Base-by-base conservation (phyloP, 805 yeast species). In the Wickerhamiella occidentalis region DNA sequence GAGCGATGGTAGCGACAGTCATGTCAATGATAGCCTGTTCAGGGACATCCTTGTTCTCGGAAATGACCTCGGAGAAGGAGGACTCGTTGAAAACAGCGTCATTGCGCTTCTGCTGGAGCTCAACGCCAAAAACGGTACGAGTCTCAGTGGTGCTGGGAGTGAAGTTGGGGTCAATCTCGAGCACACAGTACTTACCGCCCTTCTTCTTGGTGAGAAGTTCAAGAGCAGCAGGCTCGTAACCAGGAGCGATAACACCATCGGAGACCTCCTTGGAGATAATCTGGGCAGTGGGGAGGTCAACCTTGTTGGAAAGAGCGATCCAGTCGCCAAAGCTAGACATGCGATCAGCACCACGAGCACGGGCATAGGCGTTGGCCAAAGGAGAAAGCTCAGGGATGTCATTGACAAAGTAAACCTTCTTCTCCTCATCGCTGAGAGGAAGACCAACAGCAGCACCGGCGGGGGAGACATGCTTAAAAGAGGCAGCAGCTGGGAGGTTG, bases 331-430 rank as follows among this genome's bases (percentile, higher is more conserved):
- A 92, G 12, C 95, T 85, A 5, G 96, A 88, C 98, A 92, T 92
- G 77, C 98, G 82, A 71, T 92, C 98, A 58, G 98, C 98, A 68
- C 98, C 98, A 71, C 98, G 85, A 51, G 98, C 98, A 72, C 97
- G 85, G 35, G 98, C 98, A 64, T 92, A 92, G 51, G 98, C 98
- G 64, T 84, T 83, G 55, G 98, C 98, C 64, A 92, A 76, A 50
- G 98, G 97, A 11, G 96, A 85, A 66, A 92, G 74, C 75, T 88
- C 85, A 69, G 85, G 95, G 62, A 90, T 86, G 67, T 86, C 96
- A 58, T 79, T 80, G 55, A 92, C 98, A 66, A 92, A 92, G 76
- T 92, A 92, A 56, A 90, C 78, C 70, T 90, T 84, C 77, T 87
- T 88, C 74, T 92, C 98, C 55, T 80, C 73, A 47, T 88, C 98